Evolutionary conservation across 192 early-diverging fungal species (phyloP).

Genomic region (Linderina pennispora): DNA sequence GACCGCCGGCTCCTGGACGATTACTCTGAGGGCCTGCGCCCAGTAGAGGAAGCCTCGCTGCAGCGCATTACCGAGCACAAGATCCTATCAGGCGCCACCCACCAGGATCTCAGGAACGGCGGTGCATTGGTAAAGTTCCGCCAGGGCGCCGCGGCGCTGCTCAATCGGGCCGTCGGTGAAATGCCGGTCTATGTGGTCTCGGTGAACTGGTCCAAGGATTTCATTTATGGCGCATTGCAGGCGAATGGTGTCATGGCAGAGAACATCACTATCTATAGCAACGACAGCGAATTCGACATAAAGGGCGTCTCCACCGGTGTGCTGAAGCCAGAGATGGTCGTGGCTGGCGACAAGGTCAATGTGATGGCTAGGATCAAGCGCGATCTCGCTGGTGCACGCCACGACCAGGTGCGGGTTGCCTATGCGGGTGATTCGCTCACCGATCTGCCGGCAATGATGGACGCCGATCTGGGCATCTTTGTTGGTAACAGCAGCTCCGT

Average conservation of each 20-base stretch:
- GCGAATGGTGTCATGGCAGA: slow-evolving; percentile 12
- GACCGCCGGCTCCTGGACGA: slow-evolving; percentile 1
- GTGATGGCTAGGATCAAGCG: slow-evolving; percentile 2
- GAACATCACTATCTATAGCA: slow-evolving; percentile 10
- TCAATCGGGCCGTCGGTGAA: slow-evolving; percentile 11
- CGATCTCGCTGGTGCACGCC: neutral
- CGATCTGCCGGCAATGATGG: slow-evolving; percentile 34
- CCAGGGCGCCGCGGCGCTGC: slow-evolving; percentile 10
- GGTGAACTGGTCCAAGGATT: slow-evolving; percentile 44
- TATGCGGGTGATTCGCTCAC: slow-evolving; percentile 46
- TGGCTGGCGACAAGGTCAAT: slow-evolving; percentile 28
- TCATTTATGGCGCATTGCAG: slow-evolving; percentile 32
- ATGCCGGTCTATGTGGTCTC: slow-evolving; percentile 25
- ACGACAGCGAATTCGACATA: slow-evolving; percentile 14
- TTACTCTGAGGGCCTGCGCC: slow-evolving; percentile 23
- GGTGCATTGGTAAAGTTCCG: slow-evolving; percentile 12
- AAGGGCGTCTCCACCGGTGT: slow-evolving; percentile 10
- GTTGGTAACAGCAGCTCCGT: slow-evolving; percentile 20
- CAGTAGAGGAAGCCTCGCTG: slow-evolving; percentile 25
- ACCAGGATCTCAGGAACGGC: slow-evolving; percentile 7
- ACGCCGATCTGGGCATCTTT: slow-evolving; percentile 29
- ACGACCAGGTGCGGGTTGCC: slow-evolving; percentile 1
- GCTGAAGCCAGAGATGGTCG: slow-evolving; percentile 13
- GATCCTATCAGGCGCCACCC: slow-evolving; percentile 17
- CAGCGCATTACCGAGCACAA: slow-evolving; percentile 6